Evolutionary conservation across 345 rosid genomes (phyloP).

Genomic region (Boechera stricta): DNA sequence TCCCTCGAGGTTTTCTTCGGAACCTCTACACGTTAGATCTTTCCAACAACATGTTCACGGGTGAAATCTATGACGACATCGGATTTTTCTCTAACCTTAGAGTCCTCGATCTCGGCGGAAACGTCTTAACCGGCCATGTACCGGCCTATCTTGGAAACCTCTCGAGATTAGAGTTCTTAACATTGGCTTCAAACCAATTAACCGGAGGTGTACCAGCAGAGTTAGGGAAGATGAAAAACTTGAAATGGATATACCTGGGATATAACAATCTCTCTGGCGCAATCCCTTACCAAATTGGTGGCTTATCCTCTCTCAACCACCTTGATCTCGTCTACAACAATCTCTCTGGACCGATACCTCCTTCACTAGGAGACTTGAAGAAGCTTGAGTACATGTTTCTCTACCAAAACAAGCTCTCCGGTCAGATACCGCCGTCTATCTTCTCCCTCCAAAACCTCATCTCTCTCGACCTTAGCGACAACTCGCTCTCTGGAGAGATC

Average conservation of each 20-base stretch:
- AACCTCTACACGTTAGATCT: constrained; percentile 70
- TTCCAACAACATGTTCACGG: constrained; percentile 79
- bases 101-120: constrained; percentile 86
- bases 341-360: constrained; percentile 72
- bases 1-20: constrained; percentile 46
- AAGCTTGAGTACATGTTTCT: constrained; percentile 72
- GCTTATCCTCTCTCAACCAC: constrained; percentile 59
- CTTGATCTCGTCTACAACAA: constrained; percentile 94
- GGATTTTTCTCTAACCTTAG: constrained; percentile 61
- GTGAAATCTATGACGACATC: constrained; percentile 57
- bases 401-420: constrained; percentile 75
- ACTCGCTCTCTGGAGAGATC: constrained; percentile 74
- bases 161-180: constrained; percentile 60
- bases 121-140: constrained; percentile 65
- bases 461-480: constrained; percentile 85
- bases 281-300: constrained; percentile 71
- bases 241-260: constrained; percentile 88
- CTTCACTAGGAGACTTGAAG: constrained; percentile 62
- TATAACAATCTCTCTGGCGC: constrained; percentile 84
- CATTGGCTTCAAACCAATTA: constrained; percentile 82
- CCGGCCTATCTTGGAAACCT: constrained; percentile 59
- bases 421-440: constrained; percentile 62
- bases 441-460: constrained; percentile 59
- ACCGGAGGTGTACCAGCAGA: constrained; percentile 62
- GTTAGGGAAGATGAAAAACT: constrained; percentile 56